phyloP scores from a whole-genome alignment of 176 grass and related monocot species.

The Tillandsia fasciculata region DNA sequence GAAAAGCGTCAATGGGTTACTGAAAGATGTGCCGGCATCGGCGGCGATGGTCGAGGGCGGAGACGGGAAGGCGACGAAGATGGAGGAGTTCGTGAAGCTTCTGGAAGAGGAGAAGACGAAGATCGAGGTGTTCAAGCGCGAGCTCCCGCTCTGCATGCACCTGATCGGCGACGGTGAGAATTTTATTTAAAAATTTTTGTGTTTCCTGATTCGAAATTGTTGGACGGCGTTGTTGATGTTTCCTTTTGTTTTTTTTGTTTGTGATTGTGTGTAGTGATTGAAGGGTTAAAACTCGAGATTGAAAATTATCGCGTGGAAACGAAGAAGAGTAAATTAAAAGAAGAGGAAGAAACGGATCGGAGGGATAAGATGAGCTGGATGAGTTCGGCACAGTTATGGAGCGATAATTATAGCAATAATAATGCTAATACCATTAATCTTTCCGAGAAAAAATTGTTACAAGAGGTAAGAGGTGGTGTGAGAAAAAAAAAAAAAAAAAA shows the following conservation, averaged over 20 bases:
- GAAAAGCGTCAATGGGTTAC: slow-evolving; percentile 27
- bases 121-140: slow-evolving; percentile 78
- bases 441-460: slow-evolving; percentile 12
- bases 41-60: not conserved
- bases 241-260: not conserved
- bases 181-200: not conserved
- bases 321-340: slow-evolving; percentile 25
- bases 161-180: slow-evolving; percentile 54
- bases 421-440: slow-evolving; percentile 14
- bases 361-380: slow-evolving; percentile 84
- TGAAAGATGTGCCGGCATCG: slow-evolving; percentile 8
- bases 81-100: slow-evolving; percentile 55
- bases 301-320: slow-evolving; percentile 26
- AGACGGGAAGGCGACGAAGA: slow-evolving; percentile 25
- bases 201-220: not conserved
- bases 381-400: slow-evolving; percentile 95
- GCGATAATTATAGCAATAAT: slow-evolving; percentile 24
- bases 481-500: no score
- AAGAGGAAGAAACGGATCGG: slow-evolving; percentile 32
- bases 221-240: not conserved
- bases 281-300: slow-evolving; percentile 58
- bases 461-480: slow-evolving; percentile 25
- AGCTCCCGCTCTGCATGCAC: slow-evolving; percentile 82
- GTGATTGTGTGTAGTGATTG: slow-evolving; percentile 39
- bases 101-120: slow-evolving; percentile 77